Conservation (phyloP, 805 yeast genomes). For the Kodamaea kakaduensis region DNA sequence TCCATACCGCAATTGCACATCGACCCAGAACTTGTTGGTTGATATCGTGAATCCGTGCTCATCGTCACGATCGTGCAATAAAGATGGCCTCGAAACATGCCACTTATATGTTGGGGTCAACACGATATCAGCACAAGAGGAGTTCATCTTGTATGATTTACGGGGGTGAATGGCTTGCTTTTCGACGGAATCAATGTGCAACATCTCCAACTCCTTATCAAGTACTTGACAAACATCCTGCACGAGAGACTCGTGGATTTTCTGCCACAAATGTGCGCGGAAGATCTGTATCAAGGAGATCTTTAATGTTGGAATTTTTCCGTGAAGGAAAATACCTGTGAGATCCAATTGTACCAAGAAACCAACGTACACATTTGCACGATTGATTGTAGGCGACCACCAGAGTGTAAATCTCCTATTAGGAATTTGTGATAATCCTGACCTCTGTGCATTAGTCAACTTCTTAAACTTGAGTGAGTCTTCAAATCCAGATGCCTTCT, state of each 20-base stretch:
- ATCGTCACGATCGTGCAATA: constrained; percentile 70
- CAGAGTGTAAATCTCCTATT: constrained; percentile 94
- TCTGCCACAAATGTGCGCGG: constrained; percentile 98
- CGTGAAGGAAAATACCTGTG: constrained; percentile 95
- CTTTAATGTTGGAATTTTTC: constrained; percentile 95
- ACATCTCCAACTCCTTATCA: constrained; percentile 78
- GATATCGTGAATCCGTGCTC: constrained; percentile 50
- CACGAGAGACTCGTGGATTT: constrained; percentile 93
- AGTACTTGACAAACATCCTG: constrained; percentile 90
- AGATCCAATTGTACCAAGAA: constrained; percentile 92
- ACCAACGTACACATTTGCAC: constrained; percentile 98
- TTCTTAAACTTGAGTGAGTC: constrained; percentile 93
- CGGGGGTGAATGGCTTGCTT: constrained; percentile 95
- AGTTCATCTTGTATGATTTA: constrained; percentile 94
- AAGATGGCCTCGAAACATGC: constrained; percentile 79
- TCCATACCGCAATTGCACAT: constrained; percentile 91
- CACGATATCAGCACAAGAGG: constrained; percentile 89
- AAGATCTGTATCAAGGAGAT: constrained; percentile 93
- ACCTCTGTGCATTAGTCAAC: constrained; percentile 93
- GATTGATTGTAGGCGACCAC: constrained; percentile 99
- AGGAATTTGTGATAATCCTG: constrained; percentile 96
- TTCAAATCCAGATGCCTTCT: constrained; percentile 94
- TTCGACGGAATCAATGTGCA: constrained; percentile 80
- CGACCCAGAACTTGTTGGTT: constrained; percentile 83
- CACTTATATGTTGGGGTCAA: constrained; percentile 72